Evolutionary conservation across 139 green algal genomes (phyloP).

Genomic region (Tetraselmis striata): DNA sequence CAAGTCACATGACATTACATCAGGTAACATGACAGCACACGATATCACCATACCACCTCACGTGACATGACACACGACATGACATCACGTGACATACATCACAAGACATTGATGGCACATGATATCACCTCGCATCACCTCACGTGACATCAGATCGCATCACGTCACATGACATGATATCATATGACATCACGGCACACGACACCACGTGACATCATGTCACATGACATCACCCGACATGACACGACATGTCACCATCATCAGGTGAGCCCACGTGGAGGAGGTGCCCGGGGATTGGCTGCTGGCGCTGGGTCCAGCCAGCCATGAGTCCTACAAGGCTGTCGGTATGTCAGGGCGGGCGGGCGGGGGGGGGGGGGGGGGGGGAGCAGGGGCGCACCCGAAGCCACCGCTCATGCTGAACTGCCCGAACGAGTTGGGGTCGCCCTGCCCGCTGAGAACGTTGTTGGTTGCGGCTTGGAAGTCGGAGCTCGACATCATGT

Average conservation of each 20-base stretch:
- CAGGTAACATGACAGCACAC: slow-evolving; percentile 9
- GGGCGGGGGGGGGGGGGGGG: background rate
- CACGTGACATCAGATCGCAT: slow-evolving; percentile 14
- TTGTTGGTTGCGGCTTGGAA: background rate
- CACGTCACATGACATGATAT: slow-evolving; percentile 7
- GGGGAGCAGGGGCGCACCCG: background rate
- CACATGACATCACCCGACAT: slow-evolving; percentile 8
- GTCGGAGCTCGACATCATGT: background rate
- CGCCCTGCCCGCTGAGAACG: background rate
- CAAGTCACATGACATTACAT: slow-evolving; percentile 7
- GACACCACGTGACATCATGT: background rate
- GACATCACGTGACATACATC: slow-evolving; percentile 9
- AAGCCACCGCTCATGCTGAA: background rate
- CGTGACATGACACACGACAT: background rate
- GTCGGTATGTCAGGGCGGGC: too few species aligned
- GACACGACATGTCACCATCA: slow-evolving; percentile 5
- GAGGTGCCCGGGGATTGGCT: background rate
- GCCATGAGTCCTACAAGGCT: too few species aligned
- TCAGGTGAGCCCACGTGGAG: background rate
- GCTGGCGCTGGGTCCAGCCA: too few species aligned
- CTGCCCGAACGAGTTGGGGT: background rate
- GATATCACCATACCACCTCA: slow-evolving; percentile 9
- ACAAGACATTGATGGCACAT: slow-evolving; percentile 6
- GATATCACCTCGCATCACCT: slow-evolving; percentile 9
- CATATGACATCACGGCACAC: background rate